phyloP scores from a whole-genome alignment of 352 stramenopile genomes.

The Pythium sukuiense region DNA sequence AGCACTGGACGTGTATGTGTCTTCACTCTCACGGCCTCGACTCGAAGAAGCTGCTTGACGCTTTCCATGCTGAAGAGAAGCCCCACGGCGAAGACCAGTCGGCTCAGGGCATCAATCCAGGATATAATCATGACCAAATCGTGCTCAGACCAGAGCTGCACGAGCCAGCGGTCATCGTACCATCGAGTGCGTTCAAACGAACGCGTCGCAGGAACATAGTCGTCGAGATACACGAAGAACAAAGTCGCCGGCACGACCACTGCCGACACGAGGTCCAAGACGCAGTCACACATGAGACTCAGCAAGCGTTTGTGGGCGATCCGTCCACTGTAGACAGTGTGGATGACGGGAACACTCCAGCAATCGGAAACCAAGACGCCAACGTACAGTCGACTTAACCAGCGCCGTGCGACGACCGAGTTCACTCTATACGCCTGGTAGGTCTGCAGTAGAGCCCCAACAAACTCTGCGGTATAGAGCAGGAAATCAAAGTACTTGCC shows the following conservation, averaged over 20 bases:
- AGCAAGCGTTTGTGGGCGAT: too few relatives aligned
- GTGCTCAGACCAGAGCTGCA: conserved; percentile 10
- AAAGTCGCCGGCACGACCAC: not conserved
- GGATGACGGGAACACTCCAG: too few relatives aligned
- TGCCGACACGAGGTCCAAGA: not conserved
- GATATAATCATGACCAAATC: conserved; percentile 1
- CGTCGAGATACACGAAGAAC: not conserved
- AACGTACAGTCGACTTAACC: too few relatives aligned
- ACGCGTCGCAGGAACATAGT: not conserved
- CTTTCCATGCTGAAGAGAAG: not conserved
- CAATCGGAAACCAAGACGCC: too few relatives aligned
- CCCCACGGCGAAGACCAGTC: not conserved
- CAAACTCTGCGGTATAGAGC: not conserved
- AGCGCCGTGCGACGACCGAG: too few relatives aligned
- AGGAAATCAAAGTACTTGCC: not conserved
- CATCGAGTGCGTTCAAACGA: conserved; percentile 6
- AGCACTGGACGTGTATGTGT: not conserved
- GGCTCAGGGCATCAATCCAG: conserved; percentile 1
- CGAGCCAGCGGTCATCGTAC: conserved; percentile 16
- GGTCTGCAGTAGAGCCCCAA: too few relatives aligned
- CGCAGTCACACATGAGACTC: not conserved
- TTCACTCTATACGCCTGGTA: too few relatives aligned
- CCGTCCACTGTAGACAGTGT: too few relatives aligned
- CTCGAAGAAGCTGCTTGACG: not conserved
- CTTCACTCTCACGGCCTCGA: not conserved